Evolutionary conservation across 2,329 filamentous ascomycete species (phyloP), one percentile per base, ranked within the genome.

Genomic region (Trichoderma guizhouense): DNA sequence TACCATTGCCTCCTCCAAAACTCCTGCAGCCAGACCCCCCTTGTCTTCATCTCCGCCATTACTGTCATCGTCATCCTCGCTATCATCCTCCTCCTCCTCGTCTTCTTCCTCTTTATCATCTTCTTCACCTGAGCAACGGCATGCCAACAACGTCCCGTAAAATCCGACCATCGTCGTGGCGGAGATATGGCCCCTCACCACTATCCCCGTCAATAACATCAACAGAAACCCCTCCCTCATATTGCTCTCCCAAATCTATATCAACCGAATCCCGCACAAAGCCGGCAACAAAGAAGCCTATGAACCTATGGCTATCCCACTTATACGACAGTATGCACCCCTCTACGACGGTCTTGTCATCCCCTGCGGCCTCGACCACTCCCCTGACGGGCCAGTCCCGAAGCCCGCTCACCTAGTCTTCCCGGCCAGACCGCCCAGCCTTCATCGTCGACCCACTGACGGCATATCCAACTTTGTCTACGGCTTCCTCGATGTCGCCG

Each of bases 241-340:
- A 39, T 30, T 7, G 9, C 3, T 36, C 63, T n/a, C 47, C 69
- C 24, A 18, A 64, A 9, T 64, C 67, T 11, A 18, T 68, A 9
- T 65, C 69, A 30, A 62, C 73, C 43, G 64, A 69, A 30, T 77
- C 78, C 39, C 80, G 79, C 3, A 93, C 87, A 81, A 99, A 97
- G 0, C 88, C 93, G n/a, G 90, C 94, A 24, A 98, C 93, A 77
- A 77, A 99, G 82, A 99, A 98, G 0, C 96, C 95, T 88, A 98
- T 97, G 1, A 95, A 93, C 0, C 94, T 94, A 74, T 92, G 89
- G 9, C 90, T 90, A 76, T 95, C 94, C 30, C 90, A 92, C 76
- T 95, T 93, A 80, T 92, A 91, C 36, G 93, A 93, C 72, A 95
- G 86, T 71, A 98, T 91, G 78, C 94, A 97, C 3, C 88, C 92